Conservation (phyloP, 2,329 filamentous ascomycete genomes). For the Ilyonectria destructans region DNA sequence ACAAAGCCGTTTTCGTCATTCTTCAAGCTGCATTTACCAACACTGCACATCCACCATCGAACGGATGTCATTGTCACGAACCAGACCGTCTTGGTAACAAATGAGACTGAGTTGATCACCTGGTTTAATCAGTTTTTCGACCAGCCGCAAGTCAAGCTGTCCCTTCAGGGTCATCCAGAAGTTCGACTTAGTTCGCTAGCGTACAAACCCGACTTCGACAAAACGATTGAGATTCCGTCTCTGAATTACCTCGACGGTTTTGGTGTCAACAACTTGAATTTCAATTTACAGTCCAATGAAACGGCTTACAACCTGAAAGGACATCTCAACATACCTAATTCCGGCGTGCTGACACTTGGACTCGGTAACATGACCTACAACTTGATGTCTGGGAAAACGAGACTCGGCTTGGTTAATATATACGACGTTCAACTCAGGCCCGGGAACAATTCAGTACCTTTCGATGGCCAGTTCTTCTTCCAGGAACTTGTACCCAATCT, state of each 20-base stretch:
- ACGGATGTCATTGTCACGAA: conserved; percentile 56
- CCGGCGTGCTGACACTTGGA: conserved; percentile 60
- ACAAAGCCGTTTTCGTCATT: conserved; percentile 44
- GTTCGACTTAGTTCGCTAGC: conserved; percentile 60
- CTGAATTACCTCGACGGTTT: conserved; percentile 61
- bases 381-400: conserved; percentile 58
- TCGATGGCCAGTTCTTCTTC: conserved; percentile 61
- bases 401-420: conserved; percentile 58
- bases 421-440: conserved; percentile 59
- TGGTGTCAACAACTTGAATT: conserved; percentile 55
- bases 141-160: conserved; percentile 54
- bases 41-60: conserved; percentile 54
- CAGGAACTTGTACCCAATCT: conserved; percentile 60
- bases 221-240: conserved; percentile 58
- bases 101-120: conserved; percentile 58
- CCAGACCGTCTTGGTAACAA: conserved; percentile 55
- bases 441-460: conserved; percentile 60
- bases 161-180: conserved; percentile 55
- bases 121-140: conserved; percentile 62
- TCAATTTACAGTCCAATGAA: conserved; percentile 56
- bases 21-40: conserved; percentile 49
- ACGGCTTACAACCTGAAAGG: conserved; percentile 62
- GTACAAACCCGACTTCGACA: conserved; percentile 57
- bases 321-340: conserved; percentile 62
- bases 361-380: conserved; percentile 65